Conservation (phyloP, 2,329 filamentous ascomycete genomes). For the Elsinoe perseae region DNA sequence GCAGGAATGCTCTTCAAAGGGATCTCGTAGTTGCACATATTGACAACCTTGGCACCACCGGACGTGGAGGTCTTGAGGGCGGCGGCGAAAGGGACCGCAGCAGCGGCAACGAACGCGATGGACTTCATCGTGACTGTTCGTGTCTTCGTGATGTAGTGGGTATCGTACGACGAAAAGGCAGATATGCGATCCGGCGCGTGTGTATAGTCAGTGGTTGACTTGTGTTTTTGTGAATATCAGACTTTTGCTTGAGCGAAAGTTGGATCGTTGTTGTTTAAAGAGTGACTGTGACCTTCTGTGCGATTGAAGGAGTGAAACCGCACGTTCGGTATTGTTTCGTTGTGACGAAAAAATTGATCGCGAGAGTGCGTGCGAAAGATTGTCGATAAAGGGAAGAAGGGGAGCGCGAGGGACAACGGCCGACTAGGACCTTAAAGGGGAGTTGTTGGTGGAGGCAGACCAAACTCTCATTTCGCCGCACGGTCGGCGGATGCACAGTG, state of each 20-base stretch:
- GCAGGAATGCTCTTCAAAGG: conserved; percentile 27
- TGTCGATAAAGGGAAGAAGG: conserved; percentile 15
- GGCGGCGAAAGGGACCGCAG: conserved; percentile 21
- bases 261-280: conserved; percentile 9
- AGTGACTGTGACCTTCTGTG: conserved; percentile 13
- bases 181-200: conserved; percentile 4
- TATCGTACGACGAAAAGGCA: conserved; percentile 4
- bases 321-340: conserved; percentile 12
- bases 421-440: conserved; percentile 13
- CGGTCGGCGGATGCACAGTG: conserved; percentile 13
- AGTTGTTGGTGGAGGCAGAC: conserved; percentile 9
- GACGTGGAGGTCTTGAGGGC: conserved; percentile 16
- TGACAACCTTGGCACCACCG: conserved; percentile 27
- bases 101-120: conserved; percentile 24
- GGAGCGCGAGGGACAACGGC: conserved; percentile 15
- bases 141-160: conserved; percentile 5
- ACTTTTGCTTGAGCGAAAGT: background rate
- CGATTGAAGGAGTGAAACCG: conserved; percentile 17
- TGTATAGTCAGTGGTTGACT: conserved; percentile 6
- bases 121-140: conserved; percentile 21
- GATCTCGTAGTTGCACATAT: conserved; percentile 29
- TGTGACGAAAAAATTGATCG: conserved; percentile 4
- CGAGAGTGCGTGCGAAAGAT: conserved; percentile 13
- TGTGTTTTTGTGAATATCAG: background rate
- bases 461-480: conserved; percentile 16